Percentiles rank a stretch among this genome's conserved stretches.
These are phyloP conservation scores for Coniferiporia weirii DNA, from an alignment of 1,284 basidiomycete genomes.

Conservation along the genomic window DNA sequence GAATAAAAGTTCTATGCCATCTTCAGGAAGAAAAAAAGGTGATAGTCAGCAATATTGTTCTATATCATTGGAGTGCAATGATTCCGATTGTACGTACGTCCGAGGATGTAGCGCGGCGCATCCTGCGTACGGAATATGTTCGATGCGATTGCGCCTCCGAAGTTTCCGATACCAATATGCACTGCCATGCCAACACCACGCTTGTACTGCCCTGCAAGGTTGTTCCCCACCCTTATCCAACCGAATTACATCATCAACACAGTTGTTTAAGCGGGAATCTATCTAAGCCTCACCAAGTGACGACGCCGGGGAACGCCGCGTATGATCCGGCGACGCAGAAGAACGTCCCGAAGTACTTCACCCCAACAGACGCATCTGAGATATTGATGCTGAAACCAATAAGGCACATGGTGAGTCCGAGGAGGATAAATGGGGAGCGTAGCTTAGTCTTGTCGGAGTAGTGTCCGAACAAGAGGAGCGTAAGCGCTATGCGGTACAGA, in stretches of 20 bases:
- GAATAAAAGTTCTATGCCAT: conserved; percentile 64
- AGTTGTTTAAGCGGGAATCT: not conserved
- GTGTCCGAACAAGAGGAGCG: conserved; percentile 47
- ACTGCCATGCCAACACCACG: conserved; percentile 58
- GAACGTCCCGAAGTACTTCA: conserved; percentile 67
- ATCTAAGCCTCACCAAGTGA: conserved; percentile 49
- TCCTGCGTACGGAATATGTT: conserved; percentile 59
- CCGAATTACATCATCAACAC: not conserved
- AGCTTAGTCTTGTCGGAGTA: conserved; percentile 54
- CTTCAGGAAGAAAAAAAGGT: conserved; percentile 29
- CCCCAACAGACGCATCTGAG: conserved; percentile 40
- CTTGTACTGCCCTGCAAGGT: conserved; percentile 60
- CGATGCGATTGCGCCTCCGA: conserved; percentile 49
- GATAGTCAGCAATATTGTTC: not conserved
- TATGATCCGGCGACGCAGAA: conserved; percentile 58
- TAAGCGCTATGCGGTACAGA: conserved; percentile 32
- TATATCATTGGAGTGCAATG: not conserved
- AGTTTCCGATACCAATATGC: conserved; percentile 60
- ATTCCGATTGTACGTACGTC: conserved; percentile 39
- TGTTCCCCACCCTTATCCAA: conserved; percentile 47
- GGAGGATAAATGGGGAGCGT: conserved; percentile 57
- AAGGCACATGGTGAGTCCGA: conserved; percentile 46
- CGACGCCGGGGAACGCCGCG: conserved; percentile 54
- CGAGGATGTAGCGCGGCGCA: conserved; percentile 53
- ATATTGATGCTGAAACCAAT: conserved; percentile 67